Evolutionary conservation across 768 basidiomycete genomes (phyloP).

Genomic region (Xerocomus brunneocitrinus): DNA sequence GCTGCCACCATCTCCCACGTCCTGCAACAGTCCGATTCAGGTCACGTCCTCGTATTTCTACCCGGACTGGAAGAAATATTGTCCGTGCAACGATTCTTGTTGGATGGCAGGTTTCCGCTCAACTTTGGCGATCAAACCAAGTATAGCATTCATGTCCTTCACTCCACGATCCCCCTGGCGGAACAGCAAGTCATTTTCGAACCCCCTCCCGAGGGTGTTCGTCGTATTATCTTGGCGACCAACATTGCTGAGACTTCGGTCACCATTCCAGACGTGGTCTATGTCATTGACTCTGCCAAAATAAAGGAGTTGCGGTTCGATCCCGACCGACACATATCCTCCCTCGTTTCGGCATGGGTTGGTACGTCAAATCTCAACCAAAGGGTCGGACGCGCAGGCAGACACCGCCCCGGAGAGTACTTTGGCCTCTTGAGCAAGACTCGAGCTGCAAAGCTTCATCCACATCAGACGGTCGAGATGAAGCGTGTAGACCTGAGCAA

Average conservation of each 20-base stretch:
- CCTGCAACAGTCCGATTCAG: conserved; percentile 65
- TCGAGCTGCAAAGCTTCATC: conserved; percentile 56
- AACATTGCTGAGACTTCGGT: conserved; percentile 95
- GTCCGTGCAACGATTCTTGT: conserved; percentile 60
- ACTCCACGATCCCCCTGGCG: conserved; percentile 82
- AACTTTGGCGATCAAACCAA: conserved; percentile 55
- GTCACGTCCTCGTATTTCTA: conserved; percentile 86
- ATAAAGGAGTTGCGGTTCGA: conserved; percentile 90
- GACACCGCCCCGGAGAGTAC: conserved; percentile 88
- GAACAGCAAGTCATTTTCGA: conserved; percentile 91
- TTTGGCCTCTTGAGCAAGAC: conserved; percentile 72
- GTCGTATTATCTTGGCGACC: conserved; percentile 87
- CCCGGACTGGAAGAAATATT: conserved; percentile 94
- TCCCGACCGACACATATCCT: conserved; percentile 82
- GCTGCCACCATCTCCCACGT: conserved; percentile 80
- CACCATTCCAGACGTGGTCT: conserved; percentile 93
- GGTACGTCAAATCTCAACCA: conserved; percentile 89
- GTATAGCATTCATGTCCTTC: conserved; percentile 74
- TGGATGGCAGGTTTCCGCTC: conserved; percentile 47
- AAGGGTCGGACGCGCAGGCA: conserved; percentile 87
- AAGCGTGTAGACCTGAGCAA: conserved; percentile 85
- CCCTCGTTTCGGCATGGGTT: conserved; percentile 87
- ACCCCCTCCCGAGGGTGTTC: conserved; percentile 68
- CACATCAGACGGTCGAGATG: conserved; percentile 94
- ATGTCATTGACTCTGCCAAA: conserved; percentile 86